phyloP scores from a whole-genome alignment of 345 rosid species.

The Hibiscus syriacus region DNA sequence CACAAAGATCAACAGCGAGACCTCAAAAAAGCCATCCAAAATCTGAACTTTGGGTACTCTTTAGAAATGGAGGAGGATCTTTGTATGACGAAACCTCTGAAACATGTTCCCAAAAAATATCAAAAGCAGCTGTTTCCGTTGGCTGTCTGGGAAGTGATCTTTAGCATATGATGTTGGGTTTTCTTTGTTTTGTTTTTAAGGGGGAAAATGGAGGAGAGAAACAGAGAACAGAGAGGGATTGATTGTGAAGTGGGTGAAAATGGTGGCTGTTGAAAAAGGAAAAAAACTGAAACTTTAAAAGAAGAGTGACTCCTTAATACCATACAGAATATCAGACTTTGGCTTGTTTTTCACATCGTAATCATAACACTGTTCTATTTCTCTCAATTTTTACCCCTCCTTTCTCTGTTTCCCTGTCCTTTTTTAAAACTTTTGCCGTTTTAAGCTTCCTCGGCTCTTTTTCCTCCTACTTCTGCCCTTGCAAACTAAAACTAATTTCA shows the following conservation, averaged over 20 bases:
- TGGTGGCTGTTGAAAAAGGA: not conserved
- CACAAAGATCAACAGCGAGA: conserved; percentile 5
- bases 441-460: not conserved
- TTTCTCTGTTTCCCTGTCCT: not conserved
- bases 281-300: not conserved
- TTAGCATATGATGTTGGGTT: no score
- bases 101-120: conserved; percentile 1
- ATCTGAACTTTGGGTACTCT: not conserved
- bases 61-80: conserved; percentile 5
- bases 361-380: not conserved
- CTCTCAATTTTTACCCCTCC: not conserved
- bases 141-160: not conserved
- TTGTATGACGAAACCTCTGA: conserved; percentile 7
- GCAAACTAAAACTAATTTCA: no score
- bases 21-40: conserved; percentile 7
- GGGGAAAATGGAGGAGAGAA: not conserved
- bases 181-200: no score
- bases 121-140: not conserved
- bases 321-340: conserved; percentile 43
- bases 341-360: conserved; percentile 23
- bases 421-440: not conserved
- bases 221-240: not conserved
- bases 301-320: conserved; percentile 26
- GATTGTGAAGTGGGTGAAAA: not conserved
- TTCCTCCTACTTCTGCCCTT: not conserved